A percentile compares a stretch with the other conserved stretches of the same genome.
phyloP scores from a whole-genome alignment of 2,329 filamentous ascomycete genomes.

The Colletotrichum sp. region DNA sequence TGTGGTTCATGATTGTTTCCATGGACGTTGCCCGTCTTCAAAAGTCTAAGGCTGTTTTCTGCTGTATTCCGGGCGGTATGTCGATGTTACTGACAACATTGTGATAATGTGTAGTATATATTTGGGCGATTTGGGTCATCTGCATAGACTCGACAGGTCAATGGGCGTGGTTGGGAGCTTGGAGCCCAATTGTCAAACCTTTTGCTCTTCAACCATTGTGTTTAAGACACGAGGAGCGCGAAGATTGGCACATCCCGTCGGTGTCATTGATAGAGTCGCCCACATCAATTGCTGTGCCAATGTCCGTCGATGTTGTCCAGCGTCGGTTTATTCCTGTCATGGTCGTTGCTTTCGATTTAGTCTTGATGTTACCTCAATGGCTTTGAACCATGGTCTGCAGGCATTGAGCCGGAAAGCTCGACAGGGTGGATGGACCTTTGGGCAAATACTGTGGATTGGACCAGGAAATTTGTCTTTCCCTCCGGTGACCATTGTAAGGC shows the following conservation, averaged over 20 bases:
- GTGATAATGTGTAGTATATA: neutral
- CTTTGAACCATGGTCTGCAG: neutral
- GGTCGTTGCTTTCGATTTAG: no score
- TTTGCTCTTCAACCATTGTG: neutral
- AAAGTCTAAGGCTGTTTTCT: neutral
- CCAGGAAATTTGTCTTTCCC: no score
- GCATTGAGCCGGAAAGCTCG: no score
- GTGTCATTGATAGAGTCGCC: neutral
- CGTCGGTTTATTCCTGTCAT: neutral
- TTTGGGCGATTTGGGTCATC: neutral
- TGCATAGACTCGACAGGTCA: neutral
- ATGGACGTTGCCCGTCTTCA: neutral
- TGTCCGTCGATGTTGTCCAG: neutral
- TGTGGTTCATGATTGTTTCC: neutral
- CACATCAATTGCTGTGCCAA: neutral
- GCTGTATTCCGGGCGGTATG: neutral
- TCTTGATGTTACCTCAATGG: neutral
- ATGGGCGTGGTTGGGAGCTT: no score
- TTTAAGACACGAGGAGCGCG: neutral
- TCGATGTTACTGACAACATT: neutral
- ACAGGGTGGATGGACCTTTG: no score
- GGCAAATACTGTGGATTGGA: no score
- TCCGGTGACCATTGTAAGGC: no score
- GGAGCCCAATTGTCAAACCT: no score
- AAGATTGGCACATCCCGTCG: neutral